Base-by-base conservation (phyloP, 441 rosid species). In the Arabidopsis lyrata region DNA sequence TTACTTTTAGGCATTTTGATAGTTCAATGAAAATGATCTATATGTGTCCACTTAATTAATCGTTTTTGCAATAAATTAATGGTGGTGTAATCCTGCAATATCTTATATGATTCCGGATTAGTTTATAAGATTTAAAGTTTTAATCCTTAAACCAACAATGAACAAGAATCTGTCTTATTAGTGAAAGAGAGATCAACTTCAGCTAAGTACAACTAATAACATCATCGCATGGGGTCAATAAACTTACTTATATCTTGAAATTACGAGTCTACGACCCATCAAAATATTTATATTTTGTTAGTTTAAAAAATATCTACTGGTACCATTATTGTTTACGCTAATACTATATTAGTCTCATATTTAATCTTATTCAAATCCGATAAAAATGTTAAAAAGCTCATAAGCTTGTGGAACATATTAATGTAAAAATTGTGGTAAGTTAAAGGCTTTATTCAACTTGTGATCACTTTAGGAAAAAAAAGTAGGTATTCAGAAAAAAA, bases 181-280 rank as follows among this genome's bases (percentile, higher is more conserved):
- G 4, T 24, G 61, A 66, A 66, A 22, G 10, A 24, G 9, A 50
- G 24, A 67, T 38, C 61, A 38, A 66, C 5, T 11, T 41, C 60
- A 66, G 9, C 70, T 1, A 50, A 35, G 20, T 13, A 49, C 48
- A 66, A 66, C 14, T 16, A 56, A 18, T 32, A 56, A 12, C 44
- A 57, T 44, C 41, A 63, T 45, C 29, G 31, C 15, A 63, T 10
- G 38, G 31, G n/a, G 61, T 55, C 39, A 8, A 12, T 31, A 13
- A 16, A n/a, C 13, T 11, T 29, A 13, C 16, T 13, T 53, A 13
- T 54, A 3, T 27, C 35, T 24, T 53, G 4, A 53, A 53, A 29
- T 22, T 49, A 27, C n/a, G 58, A 22, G 36, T 15, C 36, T 49
- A 27, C n/a, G 58, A 50, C 58, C 34, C 36, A 6, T 50, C 35